phyloP scores from a whole-genome alignment of 441 rosid species.

The Manihot esculenta region DNA sequence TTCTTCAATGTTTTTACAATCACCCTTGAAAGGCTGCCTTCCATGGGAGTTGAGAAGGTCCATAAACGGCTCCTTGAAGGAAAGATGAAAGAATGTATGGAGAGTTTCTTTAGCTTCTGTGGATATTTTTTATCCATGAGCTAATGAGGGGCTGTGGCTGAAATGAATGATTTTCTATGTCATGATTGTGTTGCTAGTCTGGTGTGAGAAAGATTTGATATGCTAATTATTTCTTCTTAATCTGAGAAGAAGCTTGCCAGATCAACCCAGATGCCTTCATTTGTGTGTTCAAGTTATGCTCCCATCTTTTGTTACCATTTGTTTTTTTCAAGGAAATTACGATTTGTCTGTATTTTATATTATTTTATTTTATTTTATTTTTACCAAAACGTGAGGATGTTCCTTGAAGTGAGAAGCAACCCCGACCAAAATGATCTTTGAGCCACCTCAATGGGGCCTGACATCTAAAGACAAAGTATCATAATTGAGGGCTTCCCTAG shows the following conservation, averaged over 20 bases:
- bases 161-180: slow-evolving; percentile 2
- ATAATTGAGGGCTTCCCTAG: too few relatives aligned
- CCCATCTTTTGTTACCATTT: background rate
- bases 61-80: slow-evolving; percentile 56
- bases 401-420: too few relatives aligned
- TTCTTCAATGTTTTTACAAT: slow-evolving; percentile 63
- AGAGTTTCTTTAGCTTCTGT: background rate
- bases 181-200: slow-evolving; percentile 3
- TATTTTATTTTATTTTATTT: too few relatives aligned
- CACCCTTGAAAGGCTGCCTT: slow-evolving; percentile 66
- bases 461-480: too few relatives aligned
- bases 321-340: background rate
- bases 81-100: slow-evolving; percentile 42
- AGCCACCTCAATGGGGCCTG: too few relatives aligned
- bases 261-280: background rate
- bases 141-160: background rate
- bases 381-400: too few relatives aligned
- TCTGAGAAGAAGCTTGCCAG: slow-evolving; percentile 4
- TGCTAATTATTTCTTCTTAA: slow-evolving; percentile 7
- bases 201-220: slow-evolving; percentile 5
- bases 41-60: slow-evolving; percentile 67
- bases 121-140: background rate
- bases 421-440: too few relatives aligned
- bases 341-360: background rate
- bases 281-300: background rate